A percentile compares a stretch with the other conserved stretches of the same genome.
Conservation (phyloP, 1,284 basidiomycete genomes). For the Apiotrichum domesticum region DNA sequence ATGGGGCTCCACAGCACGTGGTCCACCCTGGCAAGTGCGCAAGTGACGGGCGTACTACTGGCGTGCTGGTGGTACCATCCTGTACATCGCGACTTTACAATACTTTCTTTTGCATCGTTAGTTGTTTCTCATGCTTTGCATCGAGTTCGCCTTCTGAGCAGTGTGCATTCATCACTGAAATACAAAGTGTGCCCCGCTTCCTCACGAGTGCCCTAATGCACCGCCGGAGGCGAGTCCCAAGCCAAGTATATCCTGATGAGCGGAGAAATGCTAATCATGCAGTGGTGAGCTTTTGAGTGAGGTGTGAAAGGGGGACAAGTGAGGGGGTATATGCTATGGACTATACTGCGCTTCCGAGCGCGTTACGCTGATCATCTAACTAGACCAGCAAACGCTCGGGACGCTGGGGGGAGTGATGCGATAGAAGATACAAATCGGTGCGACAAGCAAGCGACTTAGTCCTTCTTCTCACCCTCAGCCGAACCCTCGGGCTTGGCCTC, state of each 20-base stretch:
- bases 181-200: conserved; percentile 2
- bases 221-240: background rate
- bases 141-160: conserved; percentile 13
- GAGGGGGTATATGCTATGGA: background rate
- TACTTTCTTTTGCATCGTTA: no score
- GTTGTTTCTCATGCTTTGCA: background rate
- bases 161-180: conserved; percentile 18
- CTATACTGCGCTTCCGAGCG: background rate
- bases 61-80: no score
- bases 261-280: conserved; percentile 9
- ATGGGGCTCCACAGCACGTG: no score
- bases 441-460: conserved; percentile 21
- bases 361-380: no score
- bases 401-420: no score
- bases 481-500: conserved; percentile 41
- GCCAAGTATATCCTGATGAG: background rate
- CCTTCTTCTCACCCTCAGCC: conserved; percentile 41
- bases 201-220: conserved; percentile 2
- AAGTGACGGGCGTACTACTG: no score
- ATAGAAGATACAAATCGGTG: background rate
- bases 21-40: no score
- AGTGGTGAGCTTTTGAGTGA: conserved; percentile 12
- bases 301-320: background rate
- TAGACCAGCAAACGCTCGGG: no score
- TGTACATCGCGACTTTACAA: no score